Base-by-base conservation (phyloP, 2,329 filamentous ascomycete genomes). In the Sporothrix luriei region DNA sequence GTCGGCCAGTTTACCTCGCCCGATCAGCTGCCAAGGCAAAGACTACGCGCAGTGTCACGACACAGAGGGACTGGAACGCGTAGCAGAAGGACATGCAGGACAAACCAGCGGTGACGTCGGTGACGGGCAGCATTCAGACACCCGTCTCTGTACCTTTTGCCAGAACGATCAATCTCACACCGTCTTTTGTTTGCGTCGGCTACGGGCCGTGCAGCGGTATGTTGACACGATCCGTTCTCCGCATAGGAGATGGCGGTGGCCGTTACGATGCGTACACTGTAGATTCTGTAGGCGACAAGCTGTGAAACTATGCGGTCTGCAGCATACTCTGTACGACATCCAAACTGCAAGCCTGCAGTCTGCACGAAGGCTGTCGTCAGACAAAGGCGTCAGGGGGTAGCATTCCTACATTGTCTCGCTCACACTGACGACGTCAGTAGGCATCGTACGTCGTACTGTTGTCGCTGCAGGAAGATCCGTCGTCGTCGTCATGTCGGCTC, bases 281-380 rank as follows among this genome's bases (percentile, higher is more conserved):
- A 46, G 57, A 61, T 62, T 9, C 38, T 46, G 57, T 38, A 46
- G n/a, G 19, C 57, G n/a, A 62, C 11, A 43, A 10, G n/a, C 24
- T 62, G 57, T 26, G 43, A 21, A n/a, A 24, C 26, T 26, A 19
- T 52, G 49, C 49, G 24, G 7, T 52, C 49, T 52, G 21, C 49
- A 52, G 6, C 33, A 4, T n/a, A n/a, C n/a, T n/a, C n/a, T n/a
- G 9, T 7, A 7, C 5, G 33, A 33, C 33, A 9, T 33, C 7
- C 33, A 33, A n/a, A 61, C 55, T 33, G 33, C 33, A 40, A 38
- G 57, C 38, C 57, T 62, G 57, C 55, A 43, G 19, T 62, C 57
- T 46, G 33, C 33, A 33, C 33, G 9, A 33, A 4, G 33, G 7
- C 33, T 9, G 33, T 33, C 33, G 33, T 33, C 33, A 33, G 33